Percentiles rank a stretch among this genome's conserved stretches.
phyloP scores from a whole-genome alignment of 192 early-diverging fungal species.

The Diversispora epigaea region DNA sequence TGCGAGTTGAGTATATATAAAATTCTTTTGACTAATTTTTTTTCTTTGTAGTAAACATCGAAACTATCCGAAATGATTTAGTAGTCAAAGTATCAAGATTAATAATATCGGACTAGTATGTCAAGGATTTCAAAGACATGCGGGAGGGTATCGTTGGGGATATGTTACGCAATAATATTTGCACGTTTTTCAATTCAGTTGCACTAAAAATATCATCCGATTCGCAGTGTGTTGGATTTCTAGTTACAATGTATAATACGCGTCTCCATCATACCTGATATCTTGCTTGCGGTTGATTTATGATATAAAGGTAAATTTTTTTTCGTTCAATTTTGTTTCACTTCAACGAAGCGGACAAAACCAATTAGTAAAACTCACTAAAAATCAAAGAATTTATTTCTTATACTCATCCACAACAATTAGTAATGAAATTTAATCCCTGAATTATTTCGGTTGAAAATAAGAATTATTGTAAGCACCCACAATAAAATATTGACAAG shows the following conservation, averaged over 20 bases:
- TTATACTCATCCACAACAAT: not conserved
- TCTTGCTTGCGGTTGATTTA: no score
- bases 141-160: constrained; percentile 11
- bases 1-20: constrained; percentile 7
- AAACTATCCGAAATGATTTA: no score
- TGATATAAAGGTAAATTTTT: not conserved
- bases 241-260: no score
- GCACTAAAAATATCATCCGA: constrained; percentile 7
- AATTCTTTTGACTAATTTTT: not conserved
- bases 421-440: not conserved
- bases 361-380: not conserved
- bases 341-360: not conserved
- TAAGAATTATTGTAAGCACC: constrained; percentile 1
- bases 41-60: not conserved
- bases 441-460: not conserved
- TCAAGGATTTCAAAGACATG: constrained; percentile 1
- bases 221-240: not conserved
- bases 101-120: constrained; percentile 16
- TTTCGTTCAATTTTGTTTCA: constrained; percentile 2
- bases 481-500: not conserved
- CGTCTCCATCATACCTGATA: not conserved
- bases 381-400: not conserved
- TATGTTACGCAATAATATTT: constrained; percentile 11
- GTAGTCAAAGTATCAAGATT: constrained; percentile 5
- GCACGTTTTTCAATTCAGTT: not conserved